Evolutionary conservation across 345 rosid genomes (phyloP), one percentile per base, ranked within the genome.

Genomic region (Eutrema heterophyllum): DNA sequence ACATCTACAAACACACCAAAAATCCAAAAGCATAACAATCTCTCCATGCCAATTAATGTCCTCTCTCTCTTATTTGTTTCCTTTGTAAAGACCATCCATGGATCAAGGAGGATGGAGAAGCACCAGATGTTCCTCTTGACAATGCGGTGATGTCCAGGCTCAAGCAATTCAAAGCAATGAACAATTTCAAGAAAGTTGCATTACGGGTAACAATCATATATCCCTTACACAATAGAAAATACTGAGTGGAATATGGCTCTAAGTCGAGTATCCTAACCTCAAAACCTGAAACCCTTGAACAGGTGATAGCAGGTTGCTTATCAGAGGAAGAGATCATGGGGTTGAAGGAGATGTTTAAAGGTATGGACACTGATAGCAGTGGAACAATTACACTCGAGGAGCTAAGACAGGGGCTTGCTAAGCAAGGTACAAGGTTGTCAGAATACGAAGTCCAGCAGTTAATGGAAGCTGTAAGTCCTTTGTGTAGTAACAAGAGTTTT

Each of bases 101-200:
- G 93, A 88, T 88, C 61, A 83, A 88, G 83, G 93, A 83, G 80
- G 93, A 84, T 71, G 93, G 93, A 78, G 93, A 88, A 40, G 93
- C 93, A 64, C 93, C 93, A 54, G 93, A 88, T 73, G 86, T 85
- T 81, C 93, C 93, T 80, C 93, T 88, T 53, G 90, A 88, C 78
- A 86, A 86, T 62, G 90, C 90, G n/a, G 93, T 88, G 33, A 68
- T 88, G 83, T 73, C 73, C 21, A 86, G 93, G 83, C 93, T 88
- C 83, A 88, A 88, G 67, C 93, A 88, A 54, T 88, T 88, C 83
- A 88, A 86, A 79, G 93, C 93, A 39, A 86, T 88, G 93, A 88
- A 88, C 71, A 78, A 86, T 27, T 88, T 88, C 84, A 88, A 88
- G 83, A 88, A 88, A 88, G 90, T 88, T 67, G 93, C 93, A 83